A percentile compares a stretch with the other conserved stretches of the same genome.
These are phyloP conservation scores for Chaetothyriales sp. DNA, from an alignment of 2,329 filamentous ascomycete species.

Conservation along the genomic window DNA sequence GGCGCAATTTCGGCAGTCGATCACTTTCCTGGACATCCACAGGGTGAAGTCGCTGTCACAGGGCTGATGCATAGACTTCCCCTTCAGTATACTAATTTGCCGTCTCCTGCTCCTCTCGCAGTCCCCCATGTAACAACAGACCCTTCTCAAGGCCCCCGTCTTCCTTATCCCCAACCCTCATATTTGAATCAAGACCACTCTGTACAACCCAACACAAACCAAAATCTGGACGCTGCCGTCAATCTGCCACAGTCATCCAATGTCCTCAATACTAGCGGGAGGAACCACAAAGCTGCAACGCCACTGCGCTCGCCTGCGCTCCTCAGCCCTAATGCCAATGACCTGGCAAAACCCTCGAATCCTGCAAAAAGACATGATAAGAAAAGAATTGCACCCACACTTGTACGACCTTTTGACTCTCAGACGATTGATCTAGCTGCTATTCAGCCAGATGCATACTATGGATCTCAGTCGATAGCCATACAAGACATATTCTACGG, in stretches of 20 bases:
- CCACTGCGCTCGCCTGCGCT: neutral
- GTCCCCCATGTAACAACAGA: neutral
- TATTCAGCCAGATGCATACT: conserved; percentile 17
- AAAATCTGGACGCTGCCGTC: neutral
- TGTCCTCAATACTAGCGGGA: neutral
- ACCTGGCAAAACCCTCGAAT: neutral
- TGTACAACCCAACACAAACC: neutral
- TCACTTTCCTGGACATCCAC: neutral
- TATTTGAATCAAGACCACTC: neutral
- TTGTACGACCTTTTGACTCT: neutral
- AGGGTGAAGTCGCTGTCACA: neutral
- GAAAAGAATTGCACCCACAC: conserved; percentile 10
- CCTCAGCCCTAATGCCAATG: neutral
- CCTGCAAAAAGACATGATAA: conserved; percentile 6
- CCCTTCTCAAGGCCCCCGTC: neutral
- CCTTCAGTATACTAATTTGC: neutral
- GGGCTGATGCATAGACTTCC: neutral
- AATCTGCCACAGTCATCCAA: neutral
- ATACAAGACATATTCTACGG: conserved; percentile 31
- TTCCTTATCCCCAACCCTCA: neutral
- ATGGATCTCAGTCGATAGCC: conserved; percentile 24
- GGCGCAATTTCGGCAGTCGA: neutral
- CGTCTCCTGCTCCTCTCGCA: neutral
- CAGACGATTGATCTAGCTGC: conserved; percentile 4
- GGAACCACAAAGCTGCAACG: neutral